Evolutionary conservation across 768 basidiomycete species (phyloP).

Genomic region (Pleurotus citrinopileatus): DNA sequence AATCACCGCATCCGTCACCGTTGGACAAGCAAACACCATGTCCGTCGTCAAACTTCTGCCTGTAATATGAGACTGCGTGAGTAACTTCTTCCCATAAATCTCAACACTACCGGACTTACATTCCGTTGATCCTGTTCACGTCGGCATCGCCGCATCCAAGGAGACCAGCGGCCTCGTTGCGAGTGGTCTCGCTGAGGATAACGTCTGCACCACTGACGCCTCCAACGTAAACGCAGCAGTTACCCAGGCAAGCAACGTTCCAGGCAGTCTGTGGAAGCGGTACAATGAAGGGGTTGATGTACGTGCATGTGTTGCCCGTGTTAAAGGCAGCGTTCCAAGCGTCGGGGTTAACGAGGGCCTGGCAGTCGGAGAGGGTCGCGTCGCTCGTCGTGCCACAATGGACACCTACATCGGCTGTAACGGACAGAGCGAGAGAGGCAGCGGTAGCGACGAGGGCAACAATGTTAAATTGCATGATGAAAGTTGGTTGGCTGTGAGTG

Average conservation of each 20-base stretch:
- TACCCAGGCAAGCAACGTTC: neutral
- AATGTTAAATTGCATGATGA: neutral
- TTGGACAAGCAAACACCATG: neutral
- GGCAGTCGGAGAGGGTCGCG: neutral
- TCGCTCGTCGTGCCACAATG: neutral
- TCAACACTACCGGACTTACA: neutral
- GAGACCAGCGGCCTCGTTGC: neutral
- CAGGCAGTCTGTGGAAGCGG: neutral
- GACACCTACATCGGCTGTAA: neutral
- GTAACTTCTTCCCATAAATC: too few relatives aligned
- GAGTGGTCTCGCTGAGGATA: neutral
- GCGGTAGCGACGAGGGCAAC: neutral
- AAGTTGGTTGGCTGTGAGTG: neutral
- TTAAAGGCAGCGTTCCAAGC: neutral
- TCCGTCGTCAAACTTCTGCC: neutral
- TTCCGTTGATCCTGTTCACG: neutral
- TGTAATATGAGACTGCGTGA: too few relatives aligned
- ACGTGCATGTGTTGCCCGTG: neutral
- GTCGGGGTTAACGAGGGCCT: neutral
- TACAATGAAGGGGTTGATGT: neutral
- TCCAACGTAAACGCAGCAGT: neutral
- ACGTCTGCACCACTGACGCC: neutral
- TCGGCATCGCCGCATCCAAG: neutral
- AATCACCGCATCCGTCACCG: neutral
- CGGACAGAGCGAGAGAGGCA: neutral